Evolutionary conservation across 1,284 basidiomycete genomes (phyloP), one percentile per base, ranked within the genome.

Genomic region (Cryptococcus deneoformans): DNA sequence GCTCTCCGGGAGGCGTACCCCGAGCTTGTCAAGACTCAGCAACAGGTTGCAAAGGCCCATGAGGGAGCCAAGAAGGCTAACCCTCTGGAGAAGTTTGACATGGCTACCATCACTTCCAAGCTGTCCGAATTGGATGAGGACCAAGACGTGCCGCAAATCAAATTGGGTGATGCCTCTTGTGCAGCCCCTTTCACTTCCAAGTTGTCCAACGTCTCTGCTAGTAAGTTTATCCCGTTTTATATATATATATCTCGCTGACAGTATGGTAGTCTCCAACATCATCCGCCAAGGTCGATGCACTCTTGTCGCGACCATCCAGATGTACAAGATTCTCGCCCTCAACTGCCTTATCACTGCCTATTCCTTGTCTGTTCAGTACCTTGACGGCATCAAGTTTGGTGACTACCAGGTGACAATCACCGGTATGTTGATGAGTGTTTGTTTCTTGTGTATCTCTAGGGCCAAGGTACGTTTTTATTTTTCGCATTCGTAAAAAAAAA

Each of bases 111-210:
- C 64, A 96, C 92, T 11, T 88, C 91, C 68, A 89, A 91, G 68
- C 79, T 97, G 73, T 85, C 92, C 1, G 89, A 93, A 45, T 87
- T 97, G 85, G 94, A 96, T 52, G 89, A 88, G 10, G 93, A 95
- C 29, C 72, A 73, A 36, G 92, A 96, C 35, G 87, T 93, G 0
- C 93, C 93, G 6, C 91, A 94, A 79, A 97, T 97, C 79, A 97
- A 97, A 78, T 86, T 97, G 35, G 93, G 93, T 37, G 93, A 97
- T 73, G 93, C 93, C 0, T 95, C 91, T 5, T 96, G 93, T 70
- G 93, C 93, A 10, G 93, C 93, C 1, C 93, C 94, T 0, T 97
- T 97, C 80, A 97, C 93, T 0, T 95, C 92, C 8, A 97, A 97
- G 76, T 79, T 97, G 46, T 89, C 89, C 24, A 92, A 96, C 72